Percentiles rank a stretch among this genome's conserved stretches.
Evolutionary conservation across 345 rosid species (phyloP).

Genomic region (Raphanus sativus): DNA sequence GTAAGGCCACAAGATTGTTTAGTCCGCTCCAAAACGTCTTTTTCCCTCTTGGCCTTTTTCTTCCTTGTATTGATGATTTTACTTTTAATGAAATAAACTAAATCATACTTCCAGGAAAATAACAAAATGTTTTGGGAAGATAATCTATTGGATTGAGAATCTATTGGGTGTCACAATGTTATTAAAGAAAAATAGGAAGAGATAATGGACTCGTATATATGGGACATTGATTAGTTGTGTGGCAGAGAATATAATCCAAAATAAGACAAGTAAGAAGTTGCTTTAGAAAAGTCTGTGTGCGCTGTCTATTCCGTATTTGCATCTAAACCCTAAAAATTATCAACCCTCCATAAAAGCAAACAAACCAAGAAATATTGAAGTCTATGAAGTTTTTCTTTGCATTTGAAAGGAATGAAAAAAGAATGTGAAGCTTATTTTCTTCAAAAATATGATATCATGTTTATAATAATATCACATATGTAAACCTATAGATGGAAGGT

Average conservation of each 20-base stretch:
- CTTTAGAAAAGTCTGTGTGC: slow-evolving; percentile 40
- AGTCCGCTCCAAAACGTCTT: neutral
- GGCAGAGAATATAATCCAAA: slow-evolving; percentile 37
- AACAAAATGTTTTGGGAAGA: neutral
- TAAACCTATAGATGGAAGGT: neutral
- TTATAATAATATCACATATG: neutral
- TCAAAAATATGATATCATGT: neutral
- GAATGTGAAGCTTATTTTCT: neutral
- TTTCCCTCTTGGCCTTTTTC: neutral
- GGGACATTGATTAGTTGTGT: slow-evolving; percentile 37
- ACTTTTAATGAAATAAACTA: neutral
- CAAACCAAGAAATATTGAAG: slow-evolving; percentile 11
- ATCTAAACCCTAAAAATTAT: slow-evolving; percentile 30
- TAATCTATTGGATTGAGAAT: slow-evolving; percentile 31
- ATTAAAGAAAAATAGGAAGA: slow-evolving; percentile 24
- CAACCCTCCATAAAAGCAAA: slow-evolving; percentile 27
- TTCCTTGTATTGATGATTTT: neutral
- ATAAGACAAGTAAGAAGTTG: slow-evolving; percentile 38
- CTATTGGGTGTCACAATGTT: slow-evolving; percentile 21
- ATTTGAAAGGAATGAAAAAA: neutral
- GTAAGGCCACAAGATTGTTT: neutral
- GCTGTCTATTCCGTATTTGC: slow-evolving; percentile 40
- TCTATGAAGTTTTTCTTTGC: neutral
- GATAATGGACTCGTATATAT: slow-evolving; percentile 29
- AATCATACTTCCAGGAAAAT: neutral